Evolutionary conservation across 2,329 filamentous ascomycete genomes (phyloP).

Genomic region (Dactylonectria macrodidyma): DNA sequence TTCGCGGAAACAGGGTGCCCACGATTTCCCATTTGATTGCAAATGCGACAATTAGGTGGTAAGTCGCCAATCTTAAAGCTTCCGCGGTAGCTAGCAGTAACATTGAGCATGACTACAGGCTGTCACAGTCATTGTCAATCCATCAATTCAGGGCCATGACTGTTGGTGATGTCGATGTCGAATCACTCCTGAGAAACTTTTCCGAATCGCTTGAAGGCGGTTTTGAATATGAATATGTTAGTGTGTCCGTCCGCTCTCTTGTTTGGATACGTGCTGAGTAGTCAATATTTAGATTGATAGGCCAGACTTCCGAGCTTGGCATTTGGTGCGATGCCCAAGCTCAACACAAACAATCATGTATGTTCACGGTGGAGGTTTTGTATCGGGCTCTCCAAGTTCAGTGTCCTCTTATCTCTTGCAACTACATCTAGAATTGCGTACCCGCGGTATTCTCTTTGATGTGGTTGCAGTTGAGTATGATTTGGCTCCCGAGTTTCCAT

Average conservation of each 20-base stretch:
- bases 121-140: not conserved
- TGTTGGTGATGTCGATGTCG: not conserved
- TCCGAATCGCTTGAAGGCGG: not conserved
- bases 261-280: not conserved
- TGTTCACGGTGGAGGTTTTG: slow-evolving; percentile 17
- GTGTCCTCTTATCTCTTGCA: slow-evolving; percentile 9
- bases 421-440: not conserved
- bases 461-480: slow-evolving; percentile 9
- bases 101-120: not conserved
- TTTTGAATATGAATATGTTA: not conserved
- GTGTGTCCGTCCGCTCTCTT: not conserved
- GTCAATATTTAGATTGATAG: not conserved
- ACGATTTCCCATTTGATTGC: slow-evolving; percentile 5
- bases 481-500: slow-evolving; percentile 14
- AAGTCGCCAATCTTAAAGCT: not conserved
- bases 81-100: not conserved
- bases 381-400: not conserved
- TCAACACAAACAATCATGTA: slow-evolving; percentile 11
- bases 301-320: not conserved
- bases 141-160: slow-evolving; percentile 12
- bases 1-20: not conserved
- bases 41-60: slow-evolving; percentile 15
- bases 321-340: not conserved
- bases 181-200: not conserved
- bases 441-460: not conserved